Percentiles rank a stretch among this genome's conserved stretches.
phyloP scores from a whole-genome alignment of 2,329 filamentous ascomycete species.

The Colletotrichum sp. region DNA sequence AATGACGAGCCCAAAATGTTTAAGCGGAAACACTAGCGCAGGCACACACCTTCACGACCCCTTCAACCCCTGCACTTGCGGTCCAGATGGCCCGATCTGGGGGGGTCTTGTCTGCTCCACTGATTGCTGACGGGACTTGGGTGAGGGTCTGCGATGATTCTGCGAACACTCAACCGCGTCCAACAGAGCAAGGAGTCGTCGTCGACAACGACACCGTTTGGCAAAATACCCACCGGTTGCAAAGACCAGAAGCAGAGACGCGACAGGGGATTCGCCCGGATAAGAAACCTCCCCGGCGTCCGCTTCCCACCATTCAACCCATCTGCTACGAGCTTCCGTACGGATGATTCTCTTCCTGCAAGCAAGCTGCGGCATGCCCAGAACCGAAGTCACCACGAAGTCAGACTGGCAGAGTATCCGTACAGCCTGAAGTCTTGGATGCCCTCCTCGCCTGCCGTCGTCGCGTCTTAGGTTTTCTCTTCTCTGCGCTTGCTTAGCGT shows the following conservation, averaged over 20 bases:
- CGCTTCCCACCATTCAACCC: not conserved
- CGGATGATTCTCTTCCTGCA: not conserved
- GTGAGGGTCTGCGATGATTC: not conserved
- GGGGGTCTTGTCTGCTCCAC: not conserved
- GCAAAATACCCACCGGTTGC: not conserved
- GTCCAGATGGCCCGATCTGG: slow-evolving; percentile 19
- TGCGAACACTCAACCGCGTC: not conserved
- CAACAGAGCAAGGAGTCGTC: not conserved
- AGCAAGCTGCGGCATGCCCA: not conserved
- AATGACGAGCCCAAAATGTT: not conserved
- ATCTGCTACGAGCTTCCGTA: not conserved
- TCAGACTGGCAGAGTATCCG: not conserved
- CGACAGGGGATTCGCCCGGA: not conserved
- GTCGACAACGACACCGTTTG: not conserved
- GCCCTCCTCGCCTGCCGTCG: not conserved
- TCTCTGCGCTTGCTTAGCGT: not conserved
- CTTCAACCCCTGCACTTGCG: not conserved
- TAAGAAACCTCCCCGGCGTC: not conserved
- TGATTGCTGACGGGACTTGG: not conserved
- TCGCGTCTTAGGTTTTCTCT: not conserved
- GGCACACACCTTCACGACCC: slow-evolving; percentile 11
- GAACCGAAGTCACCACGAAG: not conserved
- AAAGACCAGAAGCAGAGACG: not conserved
- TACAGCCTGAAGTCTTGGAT: not conserved
- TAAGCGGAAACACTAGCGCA: slow-evolving; percentile 26